Percentiles rank a stretch among this genome's conserved stretches.
Evolutionary conservation across 2,329 filamentous ascomycete genomes (phyloP).

Genomic region (Colletotrichum limetticola): DNA sequence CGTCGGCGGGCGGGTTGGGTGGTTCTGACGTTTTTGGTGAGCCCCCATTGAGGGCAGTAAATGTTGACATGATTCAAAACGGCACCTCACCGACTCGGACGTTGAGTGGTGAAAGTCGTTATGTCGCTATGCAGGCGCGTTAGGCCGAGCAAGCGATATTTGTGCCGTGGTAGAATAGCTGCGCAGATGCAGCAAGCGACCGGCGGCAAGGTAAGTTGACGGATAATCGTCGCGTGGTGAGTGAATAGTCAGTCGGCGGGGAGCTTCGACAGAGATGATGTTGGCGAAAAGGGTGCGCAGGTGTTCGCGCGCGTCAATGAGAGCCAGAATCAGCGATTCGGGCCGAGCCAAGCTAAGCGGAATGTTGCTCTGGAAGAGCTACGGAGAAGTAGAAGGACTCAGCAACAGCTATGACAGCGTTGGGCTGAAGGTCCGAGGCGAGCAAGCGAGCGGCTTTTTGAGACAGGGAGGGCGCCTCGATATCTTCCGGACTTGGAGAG

Average conservation of each 20-base stretch:
- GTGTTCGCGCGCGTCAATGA: slow-evolving; percentile 31
- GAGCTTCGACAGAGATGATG: slow-evolving; percentile 27
- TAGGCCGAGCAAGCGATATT: not conserved
- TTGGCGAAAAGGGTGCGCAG: slow-evolving; percentile 16
- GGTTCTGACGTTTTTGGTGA: slow-evolving; percentile 56
- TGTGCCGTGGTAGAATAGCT: not conserved
- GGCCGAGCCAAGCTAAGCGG: slow-evolving; percentile 27
- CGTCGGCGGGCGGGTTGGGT: slow-evolving; percentile 44
- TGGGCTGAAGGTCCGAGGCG: slow-evolving; percentile 21
- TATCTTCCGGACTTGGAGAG: slow-evolving; percentile 18
- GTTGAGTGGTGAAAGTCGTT: not conserved
- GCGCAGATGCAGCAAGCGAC: slow-evolving; percentile 8
- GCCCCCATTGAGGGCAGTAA: slow-evolving; percentile 62
- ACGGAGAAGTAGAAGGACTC: slow-evolving; percentile 18
- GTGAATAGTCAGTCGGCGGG: slow-evolving; percentile 13
- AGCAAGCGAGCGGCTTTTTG: slow-evolving; percentile 27
- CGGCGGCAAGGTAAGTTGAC: slow-evolving; percentile 5
- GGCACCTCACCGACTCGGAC: slow-evolving; percentile 35
- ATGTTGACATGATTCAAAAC: slow-evolving; percentile 58
- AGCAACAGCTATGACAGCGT: slow-evolving; percentile 4
- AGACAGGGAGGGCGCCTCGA: slow-evolving; percentile 27
- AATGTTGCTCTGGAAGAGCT: slow-evolving; percentile 19
- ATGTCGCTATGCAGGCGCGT: slow-evolving; percentile 15
- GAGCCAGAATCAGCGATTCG: slow-evolving; percentile 31
- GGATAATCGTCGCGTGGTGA: slow-evolving; percentile 13